These are phyloP conservation scores for Gracilariopsis chorda DNA, from an alignment of 23 red algal species.

Conservation along the genomic window DNA sequence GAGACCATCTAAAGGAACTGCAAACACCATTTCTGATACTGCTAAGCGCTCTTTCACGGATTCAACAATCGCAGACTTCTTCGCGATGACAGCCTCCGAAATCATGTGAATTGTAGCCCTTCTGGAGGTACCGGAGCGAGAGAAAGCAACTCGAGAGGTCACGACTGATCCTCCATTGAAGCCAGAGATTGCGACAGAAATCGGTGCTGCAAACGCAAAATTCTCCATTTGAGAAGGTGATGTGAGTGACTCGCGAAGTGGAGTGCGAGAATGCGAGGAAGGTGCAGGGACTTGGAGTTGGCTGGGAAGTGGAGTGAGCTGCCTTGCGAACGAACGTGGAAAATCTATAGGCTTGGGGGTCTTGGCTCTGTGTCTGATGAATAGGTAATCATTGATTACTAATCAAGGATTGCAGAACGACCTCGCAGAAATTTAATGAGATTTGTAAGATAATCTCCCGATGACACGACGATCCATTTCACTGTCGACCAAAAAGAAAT, in stretches of 20 bases:
- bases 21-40: constrained; percentile 44
- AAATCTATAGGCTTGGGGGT: too few relatives aligned
- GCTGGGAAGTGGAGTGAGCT: too few relatives aligned
- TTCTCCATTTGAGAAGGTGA: not conserved
- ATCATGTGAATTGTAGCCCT: not conserved
- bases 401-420: too few relatives aligned
- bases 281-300: too few relatives aligned
- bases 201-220: not conserved
- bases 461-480: too few relatives aligned
- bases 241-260: not conserved
- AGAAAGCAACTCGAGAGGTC: not conserved
- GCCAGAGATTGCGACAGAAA: not conserved
- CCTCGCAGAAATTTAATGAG: too few relatives aligned
- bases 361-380: too few relatives aligned
- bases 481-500: too few relatives aligned
- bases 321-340: too few relatives aligned
- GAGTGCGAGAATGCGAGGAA: too few relatives aligned
- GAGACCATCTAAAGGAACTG: constrained; percentile 57
- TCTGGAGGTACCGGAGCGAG: not conserved
- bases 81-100: not conserved
- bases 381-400: too few relatives aligned
- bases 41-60: constrained; percentile 36
- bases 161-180: not conserved
- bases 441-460: too few relatives aligned
- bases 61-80: constrained; percentile 38